These are phyloP conservation scores for Trichoderma sp. DNA, from an alignment of 2,329 filamentous ascomycete genomes.

Conservation along the genomic window DNA sequence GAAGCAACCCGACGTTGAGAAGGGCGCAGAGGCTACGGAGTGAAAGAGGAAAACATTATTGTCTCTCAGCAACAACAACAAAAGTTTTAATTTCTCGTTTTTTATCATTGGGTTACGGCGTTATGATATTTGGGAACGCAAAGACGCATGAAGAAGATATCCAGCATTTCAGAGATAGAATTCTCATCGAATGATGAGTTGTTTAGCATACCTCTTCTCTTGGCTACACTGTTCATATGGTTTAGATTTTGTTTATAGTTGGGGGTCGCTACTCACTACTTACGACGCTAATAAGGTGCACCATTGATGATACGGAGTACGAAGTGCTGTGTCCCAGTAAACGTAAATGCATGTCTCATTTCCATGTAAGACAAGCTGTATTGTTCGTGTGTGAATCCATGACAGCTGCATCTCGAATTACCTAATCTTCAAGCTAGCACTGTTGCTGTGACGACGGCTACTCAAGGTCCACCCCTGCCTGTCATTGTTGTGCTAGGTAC, in stretches of 20 bases:
- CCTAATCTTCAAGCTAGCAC: not conserved
- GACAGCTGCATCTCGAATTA: not conserved
- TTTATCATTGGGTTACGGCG: not conserved
- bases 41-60: not conserved
- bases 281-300: not conserved
- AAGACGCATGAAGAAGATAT: slow-evolving; percentile 3
- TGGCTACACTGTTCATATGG: not conserved
- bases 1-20: slow-evolving; percentile 22
- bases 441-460: slow-evolving; percentile 15
- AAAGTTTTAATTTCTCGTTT: not conserved
- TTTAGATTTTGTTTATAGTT: slow-evolving; percentile 2
- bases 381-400: not conserved
- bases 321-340: not conserved
- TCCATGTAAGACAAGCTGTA: not conserved
- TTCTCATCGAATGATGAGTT: not conserved
- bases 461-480: not conserved
- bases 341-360: not conserved
- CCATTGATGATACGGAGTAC: not conserved
- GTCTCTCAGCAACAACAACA: not conserved
- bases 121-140: not conserved
- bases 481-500: not conserved
- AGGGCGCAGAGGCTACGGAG: not conserved
- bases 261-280: not conserved
- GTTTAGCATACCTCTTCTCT: not conserved
- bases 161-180: not conserved